phyloP scores from a whole-genome alignment of 495 filamentous ascomycete species.

The Xylaria telfairii region DNA sequence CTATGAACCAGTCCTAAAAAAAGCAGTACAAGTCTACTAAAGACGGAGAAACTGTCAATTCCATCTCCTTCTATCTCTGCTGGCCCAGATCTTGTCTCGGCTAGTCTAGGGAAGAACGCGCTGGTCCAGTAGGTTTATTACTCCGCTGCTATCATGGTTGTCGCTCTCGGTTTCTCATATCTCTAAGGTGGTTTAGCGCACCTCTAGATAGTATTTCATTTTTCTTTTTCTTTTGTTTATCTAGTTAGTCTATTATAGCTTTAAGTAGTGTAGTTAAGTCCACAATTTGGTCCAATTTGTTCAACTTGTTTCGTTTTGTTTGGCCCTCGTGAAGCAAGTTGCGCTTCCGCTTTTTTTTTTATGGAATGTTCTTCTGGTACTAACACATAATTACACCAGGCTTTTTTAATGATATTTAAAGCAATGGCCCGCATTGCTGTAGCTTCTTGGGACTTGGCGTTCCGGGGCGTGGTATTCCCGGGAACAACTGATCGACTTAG shows the following conservation, averaged over 20 bases:
- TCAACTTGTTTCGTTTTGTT: constrained; percentile 12
- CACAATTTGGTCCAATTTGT: constrained; percentile 8
- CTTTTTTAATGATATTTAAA: constrained; percentile 13
- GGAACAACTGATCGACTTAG: constrained; percentile 4
- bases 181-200: constrained; percentile 10
- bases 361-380: constrained; percentile 1
- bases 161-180: constrained; percentile 16
- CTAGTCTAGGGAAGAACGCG: constrained; percentile 4
- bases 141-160: constrained; percentile 7
- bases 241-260: constrained; percentile 9
- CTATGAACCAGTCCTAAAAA: not conserved
- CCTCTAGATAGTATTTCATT: constrained; percentile 13
- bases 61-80: constrained; percentile 1
- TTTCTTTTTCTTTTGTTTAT: constrained; percentile 14
- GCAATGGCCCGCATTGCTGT: constrained; percentile 2
- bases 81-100: constrained; percentile 1
- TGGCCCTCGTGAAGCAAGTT: constrained; percentile 3
- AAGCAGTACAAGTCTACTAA: not conserved
- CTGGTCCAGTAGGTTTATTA: no score
- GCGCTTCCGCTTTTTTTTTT: constrained; percentile 6
- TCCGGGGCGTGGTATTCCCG: not conserved
- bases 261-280: constrained; percentile 7
- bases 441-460: not conserved
- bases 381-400: constrained; percentile 5
- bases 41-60: constrained; percentile 3